phyloP scores from a whole-genome alignment of 2,329 filamentous ascomycete species.

The Coniochaeta sp. region DNA sequence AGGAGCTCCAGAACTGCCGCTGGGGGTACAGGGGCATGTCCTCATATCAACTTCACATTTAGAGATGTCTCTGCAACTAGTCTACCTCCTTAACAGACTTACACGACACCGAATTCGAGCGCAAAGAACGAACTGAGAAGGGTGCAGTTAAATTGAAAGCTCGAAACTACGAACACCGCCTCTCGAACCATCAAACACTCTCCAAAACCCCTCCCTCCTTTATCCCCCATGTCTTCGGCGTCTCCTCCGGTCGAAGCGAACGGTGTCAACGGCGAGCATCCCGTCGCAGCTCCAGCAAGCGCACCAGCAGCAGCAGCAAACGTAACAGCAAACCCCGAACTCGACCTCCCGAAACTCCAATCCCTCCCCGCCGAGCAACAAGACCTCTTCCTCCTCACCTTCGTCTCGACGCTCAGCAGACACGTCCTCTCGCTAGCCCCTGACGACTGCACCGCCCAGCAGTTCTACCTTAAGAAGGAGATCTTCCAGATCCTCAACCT shows the following conservation, averaged over 20 bases:
- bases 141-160: not conserved
- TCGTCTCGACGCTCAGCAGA: slow-evolving; percentile 73
- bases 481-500: slow-evolving; percentile 89
- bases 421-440: slow-evolving; percentile 69
- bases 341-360: slow-evolving; percentile 86
- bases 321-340: slow-evolving; percentile 76
- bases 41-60: not conserved
- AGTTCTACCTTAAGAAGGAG: slow-evolving; percentile 89
- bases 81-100: not conserved
- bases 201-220: too few species aligned
- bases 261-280: slow-evolving; percentile 26
- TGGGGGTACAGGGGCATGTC: not conserved
- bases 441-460: slow-evolving; percentile 80
- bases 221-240: slow-evolving; percentile 1
- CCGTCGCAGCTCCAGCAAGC: slow-evolving; percentile 16
- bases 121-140: not conserved
- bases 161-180: not conserved
- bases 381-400: slow-evolving; percentile 86
- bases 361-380: slow-evolving; percentile 89
- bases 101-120: not conserved
- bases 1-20: not conserved
- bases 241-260: slow-evolving; percentile 18
- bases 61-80: not conserved
- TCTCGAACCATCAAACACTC: not conserved
- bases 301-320: too few species aligned